Evolutionary conservation across 257 asterid species (phyloP), one percentile per base, ranked within the genome.

Genomic region (Oldenlandia corymbosa): DNA sequence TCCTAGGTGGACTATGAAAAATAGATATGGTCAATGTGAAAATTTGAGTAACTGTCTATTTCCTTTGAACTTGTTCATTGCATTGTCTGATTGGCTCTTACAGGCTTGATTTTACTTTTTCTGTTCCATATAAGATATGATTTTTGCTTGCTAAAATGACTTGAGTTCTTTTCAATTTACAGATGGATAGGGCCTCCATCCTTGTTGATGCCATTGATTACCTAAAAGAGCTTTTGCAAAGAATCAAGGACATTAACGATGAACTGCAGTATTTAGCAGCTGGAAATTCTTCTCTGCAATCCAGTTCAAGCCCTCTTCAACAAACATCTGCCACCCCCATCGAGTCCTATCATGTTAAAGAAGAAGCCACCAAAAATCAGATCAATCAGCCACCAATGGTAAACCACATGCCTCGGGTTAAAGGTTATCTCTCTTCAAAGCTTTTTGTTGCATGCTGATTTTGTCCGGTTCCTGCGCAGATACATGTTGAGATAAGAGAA

Each of bases 161-260:
- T 10, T 63, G 65, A 23, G 1, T 45, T 12, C 21, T 54, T 43
- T 49, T 20, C 27, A 41, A 37, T 45, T 20, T 43, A 56, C 50
- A 70, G 75, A 70, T 70, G 75, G 70, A 70, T 51, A 64, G 75
- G 62, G 75, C 75, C 42, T 70, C 75, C 63, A 70, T 70, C 46
- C 75, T 70, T 70, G 75, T 63, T 7, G 75, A 70, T 56, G 70
- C 75, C 26, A 57, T 64, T 70, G 75, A 63, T 17, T 70, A 70
- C 58, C 57, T 70, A 46, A 70, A 60, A 47, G 75, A 64, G 45
- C 75, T 70, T 64, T 31, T 70, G 37, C 58, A 70, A 61, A 56
- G 64, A 43, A 70, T 70, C 70, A 70, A 64, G 58, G 45, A 55
- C 43, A 58, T 70, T 10, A 64, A 70, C 27, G 68, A 70, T 47